phyloP scores from a whole-genome alignment of 345 rosid species.

The Dimocarpus longan region DNA sequence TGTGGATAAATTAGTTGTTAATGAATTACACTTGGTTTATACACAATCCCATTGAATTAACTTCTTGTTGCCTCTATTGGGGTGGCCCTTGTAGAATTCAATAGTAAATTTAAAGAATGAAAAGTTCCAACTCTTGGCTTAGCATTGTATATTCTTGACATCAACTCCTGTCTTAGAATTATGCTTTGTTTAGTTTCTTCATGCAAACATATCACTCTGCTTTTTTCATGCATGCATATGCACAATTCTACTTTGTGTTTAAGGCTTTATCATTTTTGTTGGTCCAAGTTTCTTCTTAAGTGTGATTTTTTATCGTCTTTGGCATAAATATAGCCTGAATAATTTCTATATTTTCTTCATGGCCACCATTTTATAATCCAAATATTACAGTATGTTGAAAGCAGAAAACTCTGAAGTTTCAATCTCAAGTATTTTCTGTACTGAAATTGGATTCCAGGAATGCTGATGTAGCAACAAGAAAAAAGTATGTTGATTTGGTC shows the following conservation, averaged over 20 bases:
- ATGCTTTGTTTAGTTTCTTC: background rate
- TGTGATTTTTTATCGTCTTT: background rate
- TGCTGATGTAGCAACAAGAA: constrained; percentile 62
- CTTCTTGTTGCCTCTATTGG: background rate
- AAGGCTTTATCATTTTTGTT: background rate
- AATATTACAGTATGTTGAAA: background rate
- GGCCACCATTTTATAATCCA: background rate
- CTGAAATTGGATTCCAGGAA: constrained; percentile 50
- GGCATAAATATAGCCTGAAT: background rate
- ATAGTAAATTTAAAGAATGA: background rate
- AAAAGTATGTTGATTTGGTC: constrained; percentile 72
- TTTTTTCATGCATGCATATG: background rate
- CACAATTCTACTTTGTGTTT: background rate
- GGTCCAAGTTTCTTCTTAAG: background rate
- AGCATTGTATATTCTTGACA: background rate
- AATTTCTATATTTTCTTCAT: background rate
- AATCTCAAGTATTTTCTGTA: background rate
- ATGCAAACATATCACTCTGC: background rate
- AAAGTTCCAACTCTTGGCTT: background rate
- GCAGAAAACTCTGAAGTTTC: background rate
- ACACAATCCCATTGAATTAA: background rate
- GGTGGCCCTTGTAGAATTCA: background rate
- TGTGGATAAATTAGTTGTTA: background rate
- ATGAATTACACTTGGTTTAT: background rate
- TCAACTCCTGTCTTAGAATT: background rate